Base-by-base conservation (phyloP, 2,329 filamentous ascomycete species). In the Cladosporium sp. region DNA sequence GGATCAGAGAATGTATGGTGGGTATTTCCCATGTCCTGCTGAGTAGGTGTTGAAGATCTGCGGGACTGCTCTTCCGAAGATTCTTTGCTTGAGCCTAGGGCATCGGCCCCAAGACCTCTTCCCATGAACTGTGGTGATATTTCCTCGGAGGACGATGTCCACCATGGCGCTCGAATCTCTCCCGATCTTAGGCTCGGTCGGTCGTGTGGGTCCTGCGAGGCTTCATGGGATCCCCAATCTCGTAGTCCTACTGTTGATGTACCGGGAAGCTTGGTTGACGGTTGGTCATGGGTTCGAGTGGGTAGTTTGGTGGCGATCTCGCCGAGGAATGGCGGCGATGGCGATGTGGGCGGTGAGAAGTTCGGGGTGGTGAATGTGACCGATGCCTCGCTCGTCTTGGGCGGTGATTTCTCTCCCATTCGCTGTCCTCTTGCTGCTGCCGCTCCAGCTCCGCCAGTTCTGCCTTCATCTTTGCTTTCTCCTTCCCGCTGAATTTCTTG, bases 121-220 rank as follows among this genome's bases (percentile, higher is more conserved):
- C 62, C 65, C 60, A 67, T 14, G 65, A 67, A 57, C 63, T 65
- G 64, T 64, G 61, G 43, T 63, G 64, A 52, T 66, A 66, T 42
- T 59, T 60, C 49, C 59, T 58, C 38, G 64, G 59, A 16, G 64
- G 66, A 45, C 61, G 56, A 43, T 59, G 57, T 28, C 63, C 62
- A 54, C 61, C 61, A 53, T 66, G 62, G 35, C 63, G 63, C 18
- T 58, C 55, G 14, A 52, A 61, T 16, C 63, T 63, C 46, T 66
- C 56, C 18, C 61, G 57, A 43, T 66, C 65, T 57, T 61, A 49
- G 9, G 59, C 55, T 14, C 52, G 59, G 40, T 67, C 64, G 61
- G 53, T 38, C n/a, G 34, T 35, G 38, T 54, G 54, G 31, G 56
- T 56, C 42, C 51, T 54, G 54, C 49, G 53, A 38, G 22, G 48